These are phyloP conservation scores for Helotiales sp. DNA, from an alignment of 2,329 filamentous ascomycete species.

Conservation along the genomic window DNA sequence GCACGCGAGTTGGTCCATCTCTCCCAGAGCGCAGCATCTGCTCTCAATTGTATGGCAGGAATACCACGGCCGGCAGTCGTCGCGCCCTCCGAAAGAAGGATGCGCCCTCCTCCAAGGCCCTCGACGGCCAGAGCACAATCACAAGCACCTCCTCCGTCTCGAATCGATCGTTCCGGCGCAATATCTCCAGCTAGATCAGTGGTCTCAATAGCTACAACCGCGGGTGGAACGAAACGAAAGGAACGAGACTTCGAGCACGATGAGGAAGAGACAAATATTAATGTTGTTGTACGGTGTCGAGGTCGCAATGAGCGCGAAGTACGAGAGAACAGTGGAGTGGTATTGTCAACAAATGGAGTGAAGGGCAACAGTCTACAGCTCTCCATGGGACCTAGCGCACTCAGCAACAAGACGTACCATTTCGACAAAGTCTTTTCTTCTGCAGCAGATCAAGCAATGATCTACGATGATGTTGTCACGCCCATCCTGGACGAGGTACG, in stretches of 20 bases:
- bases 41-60: slow-evolving; percentile 54
- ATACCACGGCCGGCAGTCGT: slow-evolving; percentile 54
- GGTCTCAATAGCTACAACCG: slow-evolving; percentile 57
- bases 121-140: slow-evolving; percentile 56
- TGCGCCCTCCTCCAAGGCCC: slow-evolving; percentile 59
- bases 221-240: slow-evolving; percentile 77
- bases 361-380: slow-evolving; percentile 84
- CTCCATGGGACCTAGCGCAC: slow-evolving; percentile 87
- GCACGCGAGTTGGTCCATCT: neutral
- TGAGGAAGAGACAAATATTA: slow-evolving; percentile 91
- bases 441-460: slow-evolving; percentile 89
- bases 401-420: slow-evolving; percentile 95
- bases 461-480: slow-evolving; percentile 94
- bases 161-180: slow-evolving; percentile 39
- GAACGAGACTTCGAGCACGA: slow-evolving; percentile 81
- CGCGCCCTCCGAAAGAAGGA: slow-evolving; percentile 54
- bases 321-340: slow-evolving; percentile 91
- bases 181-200: slow-evolving; percentile 74
- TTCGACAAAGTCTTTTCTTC: slow-evolving; percentile 98
- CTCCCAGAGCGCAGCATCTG: neutral
- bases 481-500: slow-evolving; percentile 90
- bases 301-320: slow-evolving; percentile 93
- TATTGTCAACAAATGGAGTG: slow-evolving; percentile 85
- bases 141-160: slow-evolving; percentile 30
- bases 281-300: slow-evolving; percentile 93